Evolutionary conservation across 192 early-diverging fungal species (phyloP), one percentile per base, ranked within the genome.

Genomic region (Neocallimastix lanati): DNA sequence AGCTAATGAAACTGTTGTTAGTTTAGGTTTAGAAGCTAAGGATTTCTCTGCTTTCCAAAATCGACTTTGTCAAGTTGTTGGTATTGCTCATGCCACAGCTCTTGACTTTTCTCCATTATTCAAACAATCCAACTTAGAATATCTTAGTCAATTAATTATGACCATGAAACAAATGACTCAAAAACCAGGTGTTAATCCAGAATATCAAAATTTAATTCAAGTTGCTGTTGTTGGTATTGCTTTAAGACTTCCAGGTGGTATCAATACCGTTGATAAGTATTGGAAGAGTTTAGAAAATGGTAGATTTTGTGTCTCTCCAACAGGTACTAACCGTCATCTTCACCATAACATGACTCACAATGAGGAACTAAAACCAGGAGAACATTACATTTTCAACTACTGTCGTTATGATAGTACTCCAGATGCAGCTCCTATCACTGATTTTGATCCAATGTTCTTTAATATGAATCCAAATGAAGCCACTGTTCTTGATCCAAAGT

Each of bases 361-460:
- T n/a, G 50, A 67, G n/a, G 5, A 67, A 9, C 11, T 67, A 67
- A 67, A 67, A 9, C 50, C 50, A 67, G 50, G 50, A n/a, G 50
- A 67, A 67, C 50, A 67, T 67, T 67, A 67, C 16, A 11, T 67
- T 67, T n/a, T 9, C 9, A 67, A 67, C 0, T 67, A 67, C 9
- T 1, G 50, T 67, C 50, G 50, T 67, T 67, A 67, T 67, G 50
- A 67, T 67, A n/a, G 25, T 67, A 67, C 50, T n/a, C 50, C 50
- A 67, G 50, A 67, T 67, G 50, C 50, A 11, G 50, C 50, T 9
- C 50, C 50, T 4, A 67, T 67, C 1, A 11, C 50, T n/a, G 50
- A 67, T n/a, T 84, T 84, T 78, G 83, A 84, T 76, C 79, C 83
- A 29, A 28, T 78, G 29, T 82, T 84, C 76, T 84, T 82, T 38